These are phyloP conservation scores for Phytophthora hibernalis DNA, from an alignment of 352 stramenopile genomes.

Conservation along the genomic window DNA sequence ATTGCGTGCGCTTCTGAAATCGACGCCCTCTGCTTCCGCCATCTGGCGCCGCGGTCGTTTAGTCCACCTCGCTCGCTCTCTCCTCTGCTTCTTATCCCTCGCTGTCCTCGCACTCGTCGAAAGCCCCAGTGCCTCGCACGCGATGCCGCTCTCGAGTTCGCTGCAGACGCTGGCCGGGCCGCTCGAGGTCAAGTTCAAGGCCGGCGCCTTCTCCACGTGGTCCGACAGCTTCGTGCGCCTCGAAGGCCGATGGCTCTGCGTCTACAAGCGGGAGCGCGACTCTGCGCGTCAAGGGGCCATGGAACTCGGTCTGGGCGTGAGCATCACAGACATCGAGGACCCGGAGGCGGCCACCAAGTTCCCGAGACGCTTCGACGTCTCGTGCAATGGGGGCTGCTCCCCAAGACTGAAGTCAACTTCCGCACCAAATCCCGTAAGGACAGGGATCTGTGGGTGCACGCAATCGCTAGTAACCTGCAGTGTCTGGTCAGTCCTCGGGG, in stretches of 20 bases:
- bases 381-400: constrained; percentile 74
- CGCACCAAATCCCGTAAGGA: constrained; percentile 82
- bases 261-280: constrained; percentile 78
- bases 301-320: constrained; percentile 72
- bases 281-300: constrained; percentile 62
- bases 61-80: constrained; percentile 32
- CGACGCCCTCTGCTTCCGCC: constrained; percentile 32
- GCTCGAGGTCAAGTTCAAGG: constrained; percentile 78
- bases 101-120: constrained; percentile 17
- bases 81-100: constrained; percentile 17
- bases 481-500: constrained; percentile 51
- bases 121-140: constrained; percentile 7
- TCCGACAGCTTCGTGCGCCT: constrained; percentile 69
- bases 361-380: constrained; percentile 75
- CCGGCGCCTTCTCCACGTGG: constrained; percentile 71
- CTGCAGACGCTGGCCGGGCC: constrained; percentile 61
- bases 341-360: constrained; percentile 74
- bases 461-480: constrained; percentile 72
- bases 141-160: constrained; percentile 38
- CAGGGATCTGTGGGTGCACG: constrained; percentile 74
- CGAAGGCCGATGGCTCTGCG: constrained; percentile 72
- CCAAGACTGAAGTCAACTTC: constrained; percentile 77
- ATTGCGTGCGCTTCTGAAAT: constrained; percentile 26
- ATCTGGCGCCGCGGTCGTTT: constrained; percentile 21
- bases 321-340: constrained; percentile 67